Conservation (phyloP, 495 filamentous ascomycete species). For the Neurospora tetrasperma region DNA sequence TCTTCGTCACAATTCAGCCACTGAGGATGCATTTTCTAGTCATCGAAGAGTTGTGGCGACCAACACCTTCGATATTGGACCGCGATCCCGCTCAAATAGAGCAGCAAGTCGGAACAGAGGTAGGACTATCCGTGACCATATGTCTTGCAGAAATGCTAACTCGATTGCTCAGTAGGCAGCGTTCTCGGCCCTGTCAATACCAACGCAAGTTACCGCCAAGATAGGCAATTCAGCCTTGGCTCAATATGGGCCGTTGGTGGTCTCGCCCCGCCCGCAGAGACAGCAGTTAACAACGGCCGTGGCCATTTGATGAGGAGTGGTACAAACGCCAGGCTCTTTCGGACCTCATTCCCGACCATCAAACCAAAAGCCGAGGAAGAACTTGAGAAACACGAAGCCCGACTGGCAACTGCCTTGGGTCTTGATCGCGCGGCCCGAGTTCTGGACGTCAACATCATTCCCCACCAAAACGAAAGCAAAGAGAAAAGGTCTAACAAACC, state of each 20-base stretch:
- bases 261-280: slow-evolving; percentile 36
- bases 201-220: slow-evolving; percentile 8
- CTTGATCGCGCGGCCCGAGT: slow-evolving; percentile 58
- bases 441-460: slow-evolving; percentile 31
- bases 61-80: slow-evolving; percentile 13
- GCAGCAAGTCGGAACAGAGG: slow-evolving; percentile 19
- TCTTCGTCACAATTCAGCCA: slow-evolving; percentile 44
- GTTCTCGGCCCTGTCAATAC: slow-evolving; percentile 26
- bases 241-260: slow-evolving; percentile 79
- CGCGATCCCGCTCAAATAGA: slow-evolving; percentile 22
- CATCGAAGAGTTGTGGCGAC: slow-evolving; percentile 29
- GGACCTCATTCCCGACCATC: slow-evolving; percentile 50
- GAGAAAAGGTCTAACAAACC: slow-evolving; percentile 3
- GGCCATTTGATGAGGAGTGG: slow-evolving; percentile 55
- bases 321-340: slow-evolving; percentile 65
- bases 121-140: background rate
- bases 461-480: slow-evolving; percentile 12
- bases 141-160: background rate
- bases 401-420: slow-evolving; percentile 75
- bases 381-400: slow-evolving; percentile 56
- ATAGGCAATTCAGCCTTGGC: slow-evolving; percentile 50
- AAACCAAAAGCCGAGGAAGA: slow-evolving; percentile 44
- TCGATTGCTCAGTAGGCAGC: slow-evolving; percentile 17
- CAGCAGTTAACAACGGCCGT: slow-evolving; percentile 48
- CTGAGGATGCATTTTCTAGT: slow-evolving; percentile 58